Base-by-base conservation (phyloP, 345 rosid species). In the Salix dunnii region DNA sequence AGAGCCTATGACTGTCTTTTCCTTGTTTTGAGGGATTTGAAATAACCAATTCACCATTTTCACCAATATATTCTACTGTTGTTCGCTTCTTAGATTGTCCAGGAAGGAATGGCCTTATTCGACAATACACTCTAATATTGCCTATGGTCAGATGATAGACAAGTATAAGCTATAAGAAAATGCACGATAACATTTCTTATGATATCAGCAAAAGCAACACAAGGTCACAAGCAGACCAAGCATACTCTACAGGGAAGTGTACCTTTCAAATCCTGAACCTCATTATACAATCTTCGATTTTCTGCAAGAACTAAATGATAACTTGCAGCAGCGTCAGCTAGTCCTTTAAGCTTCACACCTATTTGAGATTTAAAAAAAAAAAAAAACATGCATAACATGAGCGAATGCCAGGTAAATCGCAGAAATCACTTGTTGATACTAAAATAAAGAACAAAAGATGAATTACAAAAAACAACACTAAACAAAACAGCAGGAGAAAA, bases 181-280 rank as follows among this genome's bases (percentile, higher is more conserved):
- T 96, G 88, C 11, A 96, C 94, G 84, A 96, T 88, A 72, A 91
- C 92, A 82, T 96, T 91, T 85, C 97, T 95, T 93, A 79, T 62
- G 28, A 77, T 13, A 75, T 61, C 72, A 33, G 68, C 48, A 68
- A 74, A 81, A 84, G 51, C 74, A 74, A 77, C 65, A 75, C 12
- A 3, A 68, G 71, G 12, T 10, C 68, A 31, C 53, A 36, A 76
- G 74, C 61, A 73, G 6, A 73, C 72, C 46, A 63, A 70, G 28
- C 73, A 75, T 40, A 70, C 20, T 1, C 18, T 23, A 63, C 20
- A 4, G 31, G 46, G 17, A 7, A 55, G 68, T 77, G 40, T 86
- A 96, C 99, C 99, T 90, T 96, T 96, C 87, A 96, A 74, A 77
- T 96, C 98, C 72, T 94, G 99, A 83, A 96, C 90, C 86, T 94